Percentiles rank a stretch among this genome's conserved stretches.
These are phyloP conservation scores for Phaseolus lunatus DNA, from an alignment of 306 rosid genomes.

Conservation along the genomic window DNA sequence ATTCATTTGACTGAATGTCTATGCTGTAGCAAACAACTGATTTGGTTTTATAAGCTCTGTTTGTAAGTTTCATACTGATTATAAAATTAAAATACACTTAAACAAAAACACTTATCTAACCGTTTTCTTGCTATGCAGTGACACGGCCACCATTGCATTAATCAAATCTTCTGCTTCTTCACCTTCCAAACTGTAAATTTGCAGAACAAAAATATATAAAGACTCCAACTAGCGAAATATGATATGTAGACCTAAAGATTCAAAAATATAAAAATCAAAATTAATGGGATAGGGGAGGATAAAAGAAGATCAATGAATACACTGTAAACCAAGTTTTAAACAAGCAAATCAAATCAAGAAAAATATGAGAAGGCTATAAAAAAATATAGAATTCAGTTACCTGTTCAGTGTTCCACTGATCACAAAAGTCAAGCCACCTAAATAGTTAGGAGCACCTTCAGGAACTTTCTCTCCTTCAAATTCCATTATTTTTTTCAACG, in stretches of 20 bases:
- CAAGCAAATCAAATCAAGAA: constrained; percentile 6
- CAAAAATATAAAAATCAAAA: constrained; percentile 27
- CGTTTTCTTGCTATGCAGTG: constrained; percentile 97
- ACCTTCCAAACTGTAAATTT: constrained; percentile 79
- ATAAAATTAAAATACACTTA: constrained; percentile 35
- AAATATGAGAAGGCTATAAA: constrained; percentile 12
- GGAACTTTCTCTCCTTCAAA: too few relatives aligned
- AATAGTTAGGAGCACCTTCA: too few relatives aligned
- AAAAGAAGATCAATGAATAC: constrained; percentile 35
- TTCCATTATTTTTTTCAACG: too few relatives aligned
- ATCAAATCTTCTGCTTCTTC: constrained; percentile 99
- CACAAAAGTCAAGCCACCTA: too few relatives aligned
- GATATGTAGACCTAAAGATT: constrained; percentile 2
- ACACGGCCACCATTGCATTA: constrained; percentile 94
- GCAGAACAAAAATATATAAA: constrained; percentile 34
- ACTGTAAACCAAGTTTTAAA: neutral
- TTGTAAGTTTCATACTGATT: constrained; percentile 38
- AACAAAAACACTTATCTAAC: constrained; percentile 52
- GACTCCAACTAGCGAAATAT: constrained; percentile 33
- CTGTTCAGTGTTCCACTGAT: constrained; percentile 99
- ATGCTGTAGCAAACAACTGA: too few relatives aligned
- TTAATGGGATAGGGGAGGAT: neutral
- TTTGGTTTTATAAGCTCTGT: too few relatives aligned
- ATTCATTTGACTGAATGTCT: too few relatives aligned
- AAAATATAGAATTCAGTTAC: constrained; percentile 45